Percentiles rank a stretch among this genome's conserved stretches.
These are phyloP conservation scores for Crotalaria pallida DNA, from an alignment of 306 rosid species.

Conservation along the genomic window DNA sequence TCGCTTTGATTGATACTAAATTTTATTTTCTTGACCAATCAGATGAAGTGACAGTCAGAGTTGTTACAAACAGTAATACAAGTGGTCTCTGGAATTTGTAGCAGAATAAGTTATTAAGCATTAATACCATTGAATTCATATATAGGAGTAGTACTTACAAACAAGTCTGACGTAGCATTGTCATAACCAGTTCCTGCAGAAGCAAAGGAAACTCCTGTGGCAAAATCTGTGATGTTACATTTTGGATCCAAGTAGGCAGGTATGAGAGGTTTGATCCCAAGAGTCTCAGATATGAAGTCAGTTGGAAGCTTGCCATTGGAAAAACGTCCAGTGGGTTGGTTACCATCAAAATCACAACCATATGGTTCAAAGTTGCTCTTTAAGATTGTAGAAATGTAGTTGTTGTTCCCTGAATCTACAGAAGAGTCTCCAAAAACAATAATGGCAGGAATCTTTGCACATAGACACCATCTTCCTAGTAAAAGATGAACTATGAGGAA, in stretches of 20 bases:
- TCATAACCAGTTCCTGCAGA: constrained; percentile 69
- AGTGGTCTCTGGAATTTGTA: not conserved
- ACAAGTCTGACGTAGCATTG: constrained; percentile 47
- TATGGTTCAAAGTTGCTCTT: constrained; percentile 52
- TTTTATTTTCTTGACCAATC: too few species aligned
- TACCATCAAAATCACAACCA: constrained; percentile 41
- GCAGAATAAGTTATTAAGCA: not conserved
- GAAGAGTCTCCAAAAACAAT: constrained; percentile 62
- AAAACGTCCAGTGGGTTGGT: constrained; percentile 50
- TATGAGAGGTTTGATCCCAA: constrained; percentile 35
- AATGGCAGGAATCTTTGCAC: constrained; percentile 36
- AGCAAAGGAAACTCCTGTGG: constrained; percentile 58
- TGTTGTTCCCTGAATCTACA: constrained; percentile 66
- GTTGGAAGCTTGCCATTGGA: constrained; percentile 47
- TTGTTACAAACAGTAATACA: too few species aligned
- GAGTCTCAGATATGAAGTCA: constrained; percentile 53
- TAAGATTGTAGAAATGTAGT: constrained; percentile 39
- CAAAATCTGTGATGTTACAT: constrained; percentile 35
- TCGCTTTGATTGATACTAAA: too few species aligned
- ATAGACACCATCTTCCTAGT: not conserved
- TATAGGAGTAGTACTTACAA: constrained; percentile 49
- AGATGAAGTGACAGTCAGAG: too few species aligned
- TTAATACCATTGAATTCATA: not conserved
- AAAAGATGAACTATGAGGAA: constrained; percentile 16
- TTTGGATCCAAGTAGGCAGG: constrained; percentile 60